Conservation (phyloP, 495 filamentous ascomycete species). For the Neurospora pannonica region DNA sequence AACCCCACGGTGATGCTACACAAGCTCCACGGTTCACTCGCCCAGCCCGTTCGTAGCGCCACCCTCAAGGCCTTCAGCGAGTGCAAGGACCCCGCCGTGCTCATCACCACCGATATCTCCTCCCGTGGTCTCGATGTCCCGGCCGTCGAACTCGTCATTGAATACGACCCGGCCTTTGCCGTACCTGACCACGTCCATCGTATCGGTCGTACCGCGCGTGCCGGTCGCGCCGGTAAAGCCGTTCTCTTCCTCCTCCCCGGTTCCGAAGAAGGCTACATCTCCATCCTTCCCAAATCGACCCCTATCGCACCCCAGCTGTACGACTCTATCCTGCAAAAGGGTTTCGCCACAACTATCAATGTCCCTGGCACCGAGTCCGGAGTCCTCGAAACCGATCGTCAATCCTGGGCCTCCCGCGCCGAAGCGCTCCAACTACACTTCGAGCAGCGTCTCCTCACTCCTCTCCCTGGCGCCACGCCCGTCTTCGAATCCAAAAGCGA, state of each 20-base stretch:
- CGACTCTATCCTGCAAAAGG: slow-evolving; percentile 46
- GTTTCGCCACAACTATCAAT: slow-evolving; percentile 35
- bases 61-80: slow-evolving; percentile 70
- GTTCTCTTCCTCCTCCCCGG: slow-evolving; percentile 84
- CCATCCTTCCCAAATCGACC: slow-evolving; percentile 47
- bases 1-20: slow-evolving; percentile 57
- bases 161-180: slow-evolving; percentile 90
- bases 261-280: slow-evolving; percentile 79
- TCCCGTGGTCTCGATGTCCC: slow-evolving; percentile 90
- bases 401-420: slow-evolving; percentile 34
- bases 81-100: slow-evolving; percentile 57
- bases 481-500: neutral
- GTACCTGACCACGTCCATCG: slow-evolving; percentile 87
- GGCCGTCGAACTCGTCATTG: slow-evolving; percentile 85
- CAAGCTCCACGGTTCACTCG: slow-evolving; percentile 87
- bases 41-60: slow-evolving; percentile 74
- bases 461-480: neutral
- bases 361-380: slow-evolving; percentile 17
- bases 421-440: slow-evolving; percentile 41
- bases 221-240: slow-evolving; percentile 80
- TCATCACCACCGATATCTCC: slow-evolving; percentile 91
- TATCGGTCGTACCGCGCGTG: slow-evolving; percentile 87
- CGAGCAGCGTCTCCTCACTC: slow-evolving; percentile 36
- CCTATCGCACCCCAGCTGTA: slow-evolving; percentile 29
- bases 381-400: slow-evolving; percentile 14